Percentiles rank a stretch among this genome's conserved stretches.
Conservation (phyloP, 768 basidiomycete species). For the Phaffia tasmanica region DNA sequence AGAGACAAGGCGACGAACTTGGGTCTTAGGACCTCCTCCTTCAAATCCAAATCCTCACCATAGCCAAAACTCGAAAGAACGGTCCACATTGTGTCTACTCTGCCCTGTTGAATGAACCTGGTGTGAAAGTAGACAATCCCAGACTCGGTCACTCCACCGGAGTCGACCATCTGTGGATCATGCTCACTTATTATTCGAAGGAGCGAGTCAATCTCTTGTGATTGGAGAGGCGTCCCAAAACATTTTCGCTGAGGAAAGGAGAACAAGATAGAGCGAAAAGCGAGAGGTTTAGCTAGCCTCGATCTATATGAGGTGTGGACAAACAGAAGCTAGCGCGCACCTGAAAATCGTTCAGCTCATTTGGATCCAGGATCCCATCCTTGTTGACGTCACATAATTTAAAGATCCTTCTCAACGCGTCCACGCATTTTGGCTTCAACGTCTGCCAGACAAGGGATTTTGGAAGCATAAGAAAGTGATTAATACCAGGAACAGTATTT, state of each 20-base stretch:
- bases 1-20: conserved; percentile 49
- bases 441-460: conserved; percentile 45
- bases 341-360: conserved; percentile 94
- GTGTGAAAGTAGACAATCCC: conserved; percentile 93
- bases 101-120: conserved; percentile 87
- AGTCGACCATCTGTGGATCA: conserved; percentile 45
- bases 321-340: conserved; percentile 41
- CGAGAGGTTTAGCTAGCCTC: not conserved
- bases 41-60: conserved; percentile 80
- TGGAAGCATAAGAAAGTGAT: not conserved
- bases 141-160: conserved; percentile 67
- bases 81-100: conserved; percentile 96
- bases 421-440: conserved; percentile 80
- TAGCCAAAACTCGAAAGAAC: conserved; percentile 91
- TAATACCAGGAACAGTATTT: too few species aligned
- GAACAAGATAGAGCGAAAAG: not conserved
- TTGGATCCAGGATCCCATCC: conserved; percentile 76
- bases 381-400: conserved; percentile 91
- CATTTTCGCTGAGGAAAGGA: conserved; percentile 62
- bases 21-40: conserved; percentile 75
- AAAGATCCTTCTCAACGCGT: conserved; percentile 85
- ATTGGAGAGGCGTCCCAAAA: conserved; percentile 82
- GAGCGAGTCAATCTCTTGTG: conserved; percentile 92
- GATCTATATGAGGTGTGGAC: not conserved
- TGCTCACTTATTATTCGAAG: conserved; percentile 77